Evolutionary conservation across 2,329 filamentous ascomycete species (phyloP).

Genomic region (Erysiphe pulchra): DNA sequence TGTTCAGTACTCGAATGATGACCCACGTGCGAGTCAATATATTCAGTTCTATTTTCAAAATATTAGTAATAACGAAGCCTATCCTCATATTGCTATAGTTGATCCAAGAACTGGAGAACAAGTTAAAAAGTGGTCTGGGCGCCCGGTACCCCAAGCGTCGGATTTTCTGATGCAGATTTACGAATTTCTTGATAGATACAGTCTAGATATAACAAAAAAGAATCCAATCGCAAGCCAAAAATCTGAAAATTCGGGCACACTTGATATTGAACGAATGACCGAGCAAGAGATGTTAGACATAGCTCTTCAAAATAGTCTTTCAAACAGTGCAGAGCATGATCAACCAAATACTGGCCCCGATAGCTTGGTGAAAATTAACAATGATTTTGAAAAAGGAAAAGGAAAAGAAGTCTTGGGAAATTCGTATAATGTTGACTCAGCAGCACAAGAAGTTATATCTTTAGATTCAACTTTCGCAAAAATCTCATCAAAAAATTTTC

Average conservation of each 20-base stretch:
- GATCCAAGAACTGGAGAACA: constrained; percentile 91
- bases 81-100: constrained; percentile 86
- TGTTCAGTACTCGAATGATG: constrained; percentile 76
- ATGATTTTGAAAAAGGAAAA: constrained; percentile 27
- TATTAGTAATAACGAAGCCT: constrained; percentile 63
- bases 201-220: constrained; percentile 62
- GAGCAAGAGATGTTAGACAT: constrained; percentile 95
- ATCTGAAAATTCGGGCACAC: constrained; percentile 37
- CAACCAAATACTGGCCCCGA: constrained; percentile 57
- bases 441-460: constrained; percentile 11
- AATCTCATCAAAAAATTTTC: constrained; percentile 48
- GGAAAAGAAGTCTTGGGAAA: constrained; percentile 18
- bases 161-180: constrained; percentile 82
- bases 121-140: constrained; percentile 84
- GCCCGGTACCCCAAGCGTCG: constrained; percentile 44
- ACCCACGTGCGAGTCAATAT: constrained; percentile 53
- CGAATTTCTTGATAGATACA: constrained; percentile 95
- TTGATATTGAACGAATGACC: constrained; percentile 70
- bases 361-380: constrained; percentile 46
- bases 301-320: constrained; percentile 72
- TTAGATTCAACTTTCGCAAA: constrained; percentile 27
- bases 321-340: constrained; percentile 20
- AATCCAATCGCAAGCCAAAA: constrained; percentile 73
- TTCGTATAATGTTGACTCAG: constrained; percentile 15
- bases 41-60: constrained; percentile 70